Percentiles rank a stretch among this genome's conserved stretches.
These are phyloP conservation scores for Oenanthe sinensis DNA, from an alignment of 129 eudicot genomes.

Conservation along the genomic window DNA sequence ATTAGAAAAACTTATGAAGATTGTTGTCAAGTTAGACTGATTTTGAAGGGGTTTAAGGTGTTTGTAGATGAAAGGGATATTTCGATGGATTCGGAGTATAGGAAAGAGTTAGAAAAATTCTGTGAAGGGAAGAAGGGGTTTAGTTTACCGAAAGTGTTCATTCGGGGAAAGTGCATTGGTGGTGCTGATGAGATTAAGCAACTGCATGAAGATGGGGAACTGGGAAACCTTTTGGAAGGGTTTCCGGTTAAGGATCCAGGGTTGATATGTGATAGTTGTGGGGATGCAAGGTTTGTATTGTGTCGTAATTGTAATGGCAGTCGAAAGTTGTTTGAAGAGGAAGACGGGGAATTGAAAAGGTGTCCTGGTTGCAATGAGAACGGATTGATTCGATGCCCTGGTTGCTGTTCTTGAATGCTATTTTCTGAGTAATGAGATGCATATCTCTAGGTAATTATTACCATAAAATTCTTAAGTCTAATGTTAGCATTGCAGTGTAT, in stretches of 20 bases:
- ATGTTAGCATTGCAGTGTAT: conserved; percentile 1
- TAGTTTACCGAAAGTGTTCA: conserved; percentile 70
- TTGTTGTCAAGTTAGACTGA: conserved; percentile 66
- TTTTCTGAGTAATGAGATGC: conserved; percentile 1
- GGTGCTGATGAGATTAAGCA: conserved; percentile 80
- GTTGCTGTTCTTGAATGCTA: conserved; percentile 59
- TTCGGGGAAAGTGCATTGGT: conserved; percentile 58
- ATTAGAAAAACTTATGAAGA: conserved; percentile 84
- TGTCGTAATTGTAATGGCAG: conserved; percentile 82
- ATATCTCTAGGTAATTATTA: conserved; percentile 15
- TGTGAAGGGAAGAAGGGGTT: conserved; percentile 53
- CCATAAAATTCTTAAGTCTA: conserved; percentile 4
- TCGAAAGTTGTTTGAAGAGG: conserved; percentile 69
- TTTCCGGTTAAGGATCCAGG: conserved; percentile 45
- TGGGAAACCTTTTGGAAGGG: conserved; percentile 57
- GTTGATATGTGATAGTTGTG: conserved; percentile 63
- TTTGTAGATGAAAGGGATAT: conserved; percentile 76
- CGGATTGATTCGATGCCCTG: conserved; percentile 71
- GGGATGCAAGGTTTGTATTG: conserved; percentile 78
- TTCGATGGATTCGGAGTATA: conserved; percentile 80
- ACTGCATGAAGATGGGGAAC: conserved; percentile 64
- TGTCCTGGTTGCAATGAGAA: conserved; percentile 84
- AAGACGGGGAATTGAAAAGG: conserved; percentile 51
- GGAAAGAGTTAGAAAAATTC: conserved; percentile 58
- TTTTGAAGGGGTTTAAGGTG: conserved; percentile 75